Evolutionary conservation across 176 grass and related monocot genomes (phyloP), one percentile per base, ranked within the genome.

Genomic region (Ensete ventricosum): DNA sequence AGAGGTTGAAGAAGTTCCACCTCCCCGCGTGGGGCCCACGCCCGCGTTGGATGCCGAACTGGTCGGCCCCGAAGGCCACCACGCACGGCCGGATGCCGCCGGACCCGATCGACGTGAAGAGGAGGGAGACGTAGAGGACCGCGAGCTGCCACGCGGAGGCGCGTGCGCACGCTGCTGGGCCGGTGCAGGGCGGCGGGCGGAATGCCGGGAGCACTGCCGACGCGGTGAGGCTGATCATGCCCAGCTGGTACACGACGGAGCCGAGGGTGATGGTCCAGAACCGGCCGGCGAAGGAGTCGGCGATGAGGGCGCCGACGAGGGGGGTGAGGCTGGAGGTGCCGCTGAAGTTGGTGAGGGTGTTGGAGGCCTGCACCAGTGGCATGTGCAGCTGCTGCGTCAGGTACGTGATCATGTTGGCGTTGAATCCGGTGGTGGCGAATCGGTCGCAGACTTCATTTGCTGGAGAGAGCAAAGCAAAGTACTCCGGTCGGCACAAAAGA

Each of bases 41-140:
- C 0, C 85, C 85, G 0, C 49, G 11, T 0, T 82, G 14, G 11
- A 81, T 74, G 71, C 88, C 75, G 82, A 96, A 89, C 79, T 96
- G 92, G 75, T 96, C 92, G 11, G 92, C 92, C 52, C 92, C 92
- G 72, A 96, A 96, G 11, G 92, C 80, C 1, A 92, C 75, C 55
- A 82, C 91, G 76, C 92, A 96, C 5, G 92, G 92, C 2, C 92
- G 82, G 62, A 96, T 92, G 5, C 92, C 92, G 1, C 87, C 92
- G 0, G 92, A 86, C 7, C 92, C 92, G 10, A 91, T 26, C 51
- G 81, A 29, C 25, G 90, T 55, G 1, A 87, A 77, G 8, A 80
- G 64, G 60, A 96, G 88, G 24, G 86, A 76, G 0, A 11, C n/a
- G 27, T 89, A 76, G 34, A 96, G 81, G 23, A 76, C 66, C 0